Percentiles rank a stretch among this genome's conserved stretches.
These are phyloP conservation scores for Fraxinus baroniana DNA, from an alignment of 305 asterid genomes.

Conservation along the genomic window DNA sequence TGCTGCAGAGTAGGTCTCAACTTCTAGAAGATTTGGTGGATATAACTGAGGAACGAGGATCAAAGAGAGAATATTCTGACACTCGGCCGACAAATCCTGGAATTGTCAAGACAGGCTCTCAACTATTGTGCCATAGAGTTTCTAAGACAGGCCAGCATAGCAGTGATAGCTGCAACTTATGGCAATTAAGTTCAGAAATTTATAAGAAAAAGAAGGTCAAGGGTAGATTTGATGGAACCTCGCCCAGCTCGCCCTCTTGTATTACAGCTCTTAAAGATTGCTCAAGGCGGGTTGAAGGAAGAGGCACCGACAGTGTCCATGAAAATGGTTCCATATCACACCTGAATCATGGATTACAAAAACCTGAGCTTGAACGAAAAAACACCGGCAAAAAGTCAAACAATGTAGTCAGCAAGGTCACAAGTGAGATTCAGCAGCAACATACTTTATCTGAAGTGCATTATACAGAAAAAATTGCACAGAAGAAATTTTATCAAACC, in stretches of 20 bases:
- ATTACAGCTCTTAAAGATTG: slow-evolving; percentile 28
- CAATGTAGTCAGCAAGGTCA: slow-evolving; percentile 23
- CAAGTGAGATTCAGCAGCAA: slow-evolving; percentile 37
- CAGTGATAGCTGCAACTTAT: slow-evolving; percentile 26
- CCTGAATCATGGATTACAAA: slow-evolving; percentile 25
- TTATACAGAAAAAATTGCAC: slow-evolving; percentile 31
- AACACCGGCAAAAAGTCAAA: slow-evolving; percentile 26
- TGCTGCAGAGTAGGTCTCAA: slow-evolving; percentile 36
- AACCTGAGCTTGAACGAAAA: slow-evolving; percentile 30
- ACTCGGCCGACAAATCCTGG: slow-evolving; percentile 32
- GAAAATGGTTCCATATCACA: slow-evolving; percentile 33
- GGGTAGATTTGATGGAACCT: slow-evolving; percentile 28
- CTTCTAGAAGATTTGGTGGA: slow-evolving; percentile 26
- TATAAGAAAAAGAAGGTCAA: slow-evolving; percentile 33
- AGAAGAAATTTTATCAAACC: slow-evolving; percentile 26
- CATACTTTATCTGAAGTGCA: slow-evolving; percentile 36
- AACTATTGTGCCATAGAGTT: slow-evolving; percentile 30
- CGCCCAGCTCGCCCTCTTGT: slow-evolving; percentile 36
- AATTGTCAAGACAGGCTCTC: slow-evolving; percentile 36
- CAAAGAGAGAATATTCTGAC: slow-evolving; percentile 39
- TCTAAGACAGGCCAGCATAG: slow-evolving; percentile 21
- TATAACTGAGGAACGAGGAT: slow-evolving; percentile 37
- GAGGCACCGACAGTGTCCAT: slow-evolving; percentile 28
- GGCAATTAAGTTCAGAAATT: slow-evolving; percentile 28
- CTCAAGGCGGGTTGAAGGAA: slow-evolving; percentile 33